Conservation (phyloP, 441 rosid species). For the Pelargonium citronellum region DNA sequence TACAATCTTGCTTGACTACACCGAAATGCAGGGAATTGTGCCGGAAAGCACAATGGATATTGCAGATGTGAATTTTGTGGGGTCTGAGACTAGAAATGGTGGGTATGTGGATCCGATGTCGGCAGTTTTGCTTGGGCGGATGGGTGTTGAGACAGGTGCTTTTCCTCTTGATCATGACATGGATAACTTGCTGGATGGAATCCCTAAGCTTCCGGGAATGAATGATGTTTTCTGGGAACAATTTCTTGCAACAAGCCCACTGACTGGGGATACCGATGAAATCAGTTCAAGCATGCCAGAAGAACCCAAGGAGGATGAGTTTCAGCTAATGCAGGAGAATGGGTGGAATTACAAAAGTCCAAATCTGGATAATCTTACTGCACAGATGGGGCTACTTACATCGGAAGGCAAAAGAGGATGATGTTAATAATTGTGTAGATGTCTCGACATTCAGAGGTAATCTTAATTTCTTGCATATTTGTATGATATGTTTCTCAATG, state of each 20-base stretch:
- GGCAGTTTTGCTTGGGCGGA: conserved; percentile 29
- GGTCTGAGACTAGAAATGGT: conserved; percentile 30
- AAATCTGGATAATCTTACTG: conserved; percentile 40
- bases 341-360: conserved; percentile 30
- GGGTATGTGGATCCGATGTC: conserved; percentile 36
- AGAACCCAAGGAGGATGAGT: conserved; percentile 33
- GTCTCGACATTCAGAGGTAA: conserved; percentile 7
- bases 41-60: conserved; percentile 25
- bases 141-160: conserved; percentile 25
- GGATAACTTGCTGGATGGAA: conserved; percentile 33
- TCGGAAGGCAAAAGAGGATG: conserved; percentile 37
- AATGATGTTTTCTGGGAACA: conserved; percentile 58
- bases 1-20: conserved; percentile 23
- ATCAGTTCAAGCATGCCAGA: conserved; percentile 32
- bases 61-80: conserved; percentile 31
- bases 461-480: no score
- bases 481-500: no score
- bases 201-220: conserved; percentile 41
- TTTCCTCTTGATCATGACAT: conserved; percentile 32
- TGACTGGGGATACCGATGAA: conserved; percentile 40
- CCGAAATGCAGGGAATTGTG: conserved; percentile 27
- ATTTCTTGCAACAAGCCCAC: conserved; percentile 39
- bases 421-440: conserved; percentile 16
- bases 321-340: conserved; percentile 22
- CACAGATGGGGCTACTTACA: conserved; percentile 51